Conservation (phyloP, 2,329 filamentous ascomycete genomes). For the Pseudocercospora pini-densiflorae region DNA sequence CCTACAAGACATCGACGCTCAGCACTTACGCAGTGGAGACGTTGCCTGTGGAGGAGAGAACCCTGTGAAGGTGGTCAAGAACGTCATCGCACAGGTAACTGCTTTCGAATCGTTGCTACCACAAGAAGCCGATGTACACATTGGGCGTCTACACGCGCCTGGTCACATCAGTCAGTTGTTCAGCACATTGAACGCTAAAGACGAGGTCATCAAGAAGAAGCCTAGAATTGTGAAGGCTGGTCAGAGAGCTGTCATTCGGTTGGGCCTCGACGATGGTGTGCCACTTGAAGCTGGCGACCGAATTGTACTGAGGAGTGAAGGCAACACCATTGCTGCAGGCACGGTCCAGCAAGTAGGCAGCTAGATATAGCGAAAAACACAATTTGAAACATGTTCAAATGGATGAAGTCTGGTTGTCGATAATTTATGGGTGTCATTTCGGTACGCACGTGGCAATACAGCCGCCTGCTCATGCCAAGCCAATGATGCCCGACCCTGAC, state of each 20-base stretch:
- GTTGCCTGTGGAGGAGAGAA: slow-evolving; percentile 70
- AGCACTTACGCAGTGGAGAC: slow-evolving; percentile 78
- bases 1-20: slow-evolving; percentile 76
- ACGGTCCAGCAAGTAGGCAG: slow-evolving; percentile 59
- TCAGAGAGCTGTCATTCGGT: slow-evolving; percentile 74
- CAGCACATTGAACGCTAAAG: slow-evolving; percentile 74
- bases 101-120: slow-evolving; percentile 90
- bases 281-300: slow-evolving; percentile 80
- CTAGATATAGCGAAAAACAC: slow-evolving; percentile 2
- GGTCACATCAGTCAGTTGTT: slow-evolving; percentile 74
- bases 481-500: not conserved
- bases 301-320: slow-evolving; percentile 79
- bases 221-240: slow-evolving; percentile 81
- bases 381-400: not conserved
- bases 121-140: slow-evolving; percentile 86
- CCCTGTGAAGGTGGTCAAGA: slow-evolving; percentile 72
- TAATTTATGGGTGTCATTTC: not conserved
- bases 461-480: not conserved
- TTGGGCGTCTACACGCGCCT: slow-evolving; percentile 78
- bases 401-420: not conserved
- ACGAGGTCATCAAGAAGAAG: slow-evolving; percentile 77
- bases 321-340: slow-evolving; percentile 86
- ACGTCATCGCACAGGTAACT: slow-evolving; percentile 80
- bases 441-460: not conserved
- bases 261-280: slow-evolving; percentile 65